Evolutionary conservation across 179 eudicot genomes (phyloP).

Genomic region (Sideroxylon spinosum): DNA sequence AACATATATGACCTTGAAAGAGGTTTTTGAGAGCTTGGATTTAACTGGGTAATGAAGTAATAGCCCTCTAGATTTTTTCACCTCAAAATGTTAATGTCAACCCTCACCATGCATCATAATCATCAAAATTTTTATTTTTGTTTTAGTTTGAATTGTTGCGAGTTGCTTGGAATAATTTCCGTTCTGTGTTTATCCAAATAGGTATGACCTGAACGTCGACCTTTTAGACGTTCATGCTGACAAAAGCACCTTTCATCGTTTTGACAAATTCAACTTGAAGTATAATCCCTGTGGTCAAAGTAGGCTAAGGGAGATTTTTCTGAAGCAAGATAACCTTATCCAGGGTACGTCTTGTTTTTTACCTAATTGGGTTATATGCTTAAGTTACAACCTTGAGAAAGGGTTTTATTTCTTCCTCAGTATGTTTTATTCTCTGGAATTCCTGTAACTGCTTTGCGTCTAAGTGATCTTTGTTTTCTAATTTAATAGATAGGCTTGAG

Average conservation of each 20-base stretch:
- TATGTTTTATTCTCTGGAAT: not conserved
- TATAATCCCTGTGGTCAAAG: constrained; percentile 99
- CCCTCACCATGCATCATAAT: not conserved
- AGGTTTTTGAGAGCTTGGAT: constrained; percentile 97
- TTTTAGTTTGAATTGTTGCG: not conserved
- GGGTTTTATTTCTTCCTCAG: constrained; percentile 1
- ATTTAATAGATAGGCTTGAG: not conserved
- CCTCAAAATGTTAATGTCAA: not conserved
- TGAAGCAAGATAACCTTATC: constrained; percentile 92
- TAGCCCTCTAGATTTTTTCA: not conserved
- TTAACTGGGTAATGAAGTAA: constrained; percentile 63
- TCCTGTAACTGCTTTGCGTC: not conserved
- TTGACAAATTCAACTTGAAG: constrained; percentile 94
- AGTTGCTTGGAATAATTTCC: constrained; percentile 10
- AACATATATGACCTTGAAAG: constrained; percentile 86
- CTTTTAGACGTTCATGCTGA: constrained; percentile 95
- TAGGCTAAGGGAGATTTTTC: constrained; percentile 92
- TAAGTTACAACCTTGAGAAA: not conserved
- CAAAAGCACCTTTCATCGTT: constrained; percentile 98
- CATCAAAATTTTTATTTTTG: not conserved
- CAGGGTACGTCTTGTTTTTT: constrained; percentile 55
- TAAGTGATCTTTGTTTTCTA: not conserved
- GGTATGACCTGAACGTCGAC: constrained; percentile 93
- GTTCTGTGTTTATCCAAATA: constrained; percentile 18
- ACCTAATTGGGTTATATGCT: not conserved